Percentiles rank a stretch among this genome's conserved stretches.
These are phyloP conservation scores for Macrotyloma uniflorum DNA, from an alignment of 306 rosid species.

Conservation along the genomic window DNA sequence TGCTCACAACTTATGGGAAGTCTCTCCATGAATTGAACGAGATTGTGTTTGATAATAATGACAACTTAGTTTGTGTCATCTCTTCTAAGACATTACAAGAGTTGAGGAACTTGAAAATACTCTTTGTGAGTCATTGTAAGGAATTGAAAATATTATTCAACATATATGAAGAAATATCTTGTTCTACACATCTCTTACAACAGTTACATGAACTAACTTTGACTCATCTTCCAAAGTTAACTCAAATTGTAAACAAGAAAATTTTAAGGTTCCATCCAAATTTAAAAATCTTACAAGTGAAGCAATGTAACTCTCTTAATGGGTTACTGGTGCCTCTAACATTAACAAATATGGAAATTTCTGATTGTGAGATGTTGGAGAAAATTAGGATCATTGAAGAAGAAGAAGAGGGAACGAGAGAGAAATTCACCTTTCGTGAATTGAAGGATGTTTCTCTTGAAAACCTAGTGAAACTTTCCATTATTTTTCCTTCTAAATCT, in stretches of 20 bases:
- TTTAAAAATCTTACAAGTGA: background rate
- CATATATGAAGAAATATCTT: too few relatives aligned
- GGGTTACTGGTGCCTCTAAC: background rate
- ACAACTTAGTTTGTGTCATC: conserved; percentile 2
- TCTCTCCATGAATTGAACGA: conserved; percentile 7
- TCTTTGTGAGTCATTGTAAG: background rate
- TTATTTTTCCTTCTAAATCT: background rate
- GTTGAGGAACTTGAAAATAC: conserved; percentile 20
- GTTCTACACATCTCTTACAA: background rate
- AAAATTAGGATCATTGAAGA: background rate
- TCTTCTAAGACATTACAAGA: background rate
- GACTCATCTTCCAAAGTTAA: background rate
- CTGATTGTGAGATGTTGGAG: background rate
- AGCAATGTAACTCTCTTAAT: background rate
- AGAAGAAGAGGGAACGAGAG: background rate
- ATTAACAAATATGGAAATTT: background rate
- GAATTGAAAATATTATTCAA: background rate
- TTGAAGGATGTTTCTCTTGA: background rate
- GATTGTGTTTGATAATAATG: background rate
- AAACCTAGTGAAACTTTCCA: background rate
- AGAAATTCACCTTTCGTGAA: background rate
- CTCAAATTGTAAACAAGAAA: background rate
- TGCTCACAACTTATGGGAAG: accelerated
- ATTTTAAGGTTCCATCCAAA: background rate
- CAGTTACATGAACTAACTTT: background rate